These are phyloP conservation scores for Pseudopyrenochaeta lycopersici DNA, from an alignment of 2,329 filamentous ascomycete genomes.

Conservation along the genomic window DNA sequence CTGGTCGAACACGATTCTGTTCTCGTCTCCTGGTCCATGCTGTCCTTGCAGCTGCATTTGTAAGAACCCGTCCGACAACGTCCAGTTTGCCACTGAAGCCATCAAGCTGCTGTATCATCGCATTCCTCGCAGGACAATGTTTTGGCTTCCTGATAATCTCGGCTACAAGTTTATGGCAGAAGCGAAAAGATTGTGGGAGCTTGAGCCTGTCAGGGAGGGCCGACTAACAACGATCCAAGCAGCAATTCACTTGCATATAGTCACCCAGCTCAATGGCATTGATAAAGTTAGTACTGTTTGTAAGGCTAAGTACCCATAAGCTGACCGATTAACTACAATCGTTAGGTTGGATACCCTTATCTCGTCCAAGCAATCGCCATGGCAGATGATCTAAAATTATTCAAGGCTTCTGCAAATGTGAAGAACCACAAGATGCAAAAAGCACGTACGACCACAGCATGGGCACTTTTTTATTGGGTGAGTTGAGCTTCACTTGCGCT, in stretches of 20 bases:
- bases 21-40: constrained; percentile 23
- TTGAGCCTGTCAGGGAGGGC: constrained; percentile 7
- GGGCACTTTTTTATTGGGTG: no score
- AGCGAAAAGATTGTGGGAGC: constrained; percentile 23
- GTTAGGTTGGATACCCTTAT: no score
- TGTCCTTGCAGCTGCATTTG: constrained; percentile 21
- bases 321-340: constrained; percentile 18
- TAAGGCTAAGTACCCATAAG: no score
- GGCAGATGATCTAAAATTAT: no score
- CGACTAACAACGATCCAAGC: constrained; percentile 18
- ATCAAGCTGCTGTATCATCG: constrained; percentile 15
- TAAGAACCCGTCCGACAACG: constrained; percentile 3
- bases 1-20: constrained; percentile 16
- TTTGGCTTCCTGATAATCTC: constrained; percentile 18
- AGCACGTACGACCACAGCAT: no score
- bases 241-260: constrained; percentile 10
- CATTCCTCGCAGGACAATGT: constrained; percentile 6
- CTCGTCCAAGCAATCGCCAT: no score
- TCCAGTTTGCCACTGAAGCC: background rate
- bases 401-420: no score
- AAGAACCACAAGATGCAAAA: no score
- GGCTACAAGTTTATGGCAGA: constrained; percentile 15
- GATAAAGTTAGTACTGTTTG: constrained; percentile 6
- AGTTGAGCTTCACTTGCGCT: no score
- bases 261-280: constrained; percentile 7